A percentile compares a stretch with the other conserved stretches of the same genome.
Evolutionary conservation across 371 early-diverging fungal species (phyloP).

Genomic region (Mortierella sp.): DNA sequence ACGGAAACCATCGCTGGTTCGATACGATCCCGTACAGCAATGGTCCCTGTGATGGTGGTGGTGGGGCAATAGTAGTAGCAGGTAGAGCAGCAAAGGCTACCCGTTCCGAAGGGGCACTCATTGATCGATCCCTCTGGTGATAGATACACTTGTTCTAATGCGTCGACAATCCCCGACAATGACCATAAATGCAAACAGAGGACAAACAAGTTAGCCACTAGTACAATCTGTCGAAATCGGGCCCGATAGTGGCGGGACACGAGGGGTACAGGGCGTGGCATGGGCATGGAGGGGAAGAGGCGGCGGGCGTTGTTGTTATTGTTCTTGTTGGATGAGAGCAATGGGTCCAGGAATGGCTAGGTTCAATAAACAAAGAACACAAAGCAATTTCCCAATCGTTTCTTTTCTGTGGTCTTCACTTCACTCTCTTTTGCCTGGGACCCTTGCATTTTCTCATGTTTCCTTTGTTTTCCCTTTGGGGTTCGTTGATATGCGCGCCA

Average conservation of each 20-base stretch:
- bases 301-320: too few relatives aligned
- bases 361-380: not conserved
- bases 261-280: too few relatives aligned
- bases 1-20: not conserved
- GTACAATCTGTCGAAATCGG: conserved; percentile 12
- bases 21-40: not conserved
- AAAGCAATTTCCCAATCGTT: not conserved
- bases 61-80: not conserved
- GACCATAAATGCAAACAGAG: not conserved
- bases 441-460: not conserved
- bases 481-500: not conserved
- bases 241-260: not conserved
- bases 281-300: too few relatives aligned
- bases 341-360: not conserved
- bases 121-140: not conserved
- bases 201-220: not conserved
- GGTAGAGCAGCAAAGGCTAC: not conserved
- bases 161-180: not conserved
- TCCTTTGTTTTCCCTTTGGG: not conserved
- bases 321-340: not conserved
- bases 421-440: not conserved
- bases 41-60: too few relatives aligned
- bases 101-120: conserved; percentile 8
- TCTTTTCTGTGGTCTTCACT: not conserved
- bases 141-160: not conserved